Evolutionary conservation across 2,329 filamentous ascomycete species (phyloP).

Genomic region (Chaetomium strumarium): DNA sequence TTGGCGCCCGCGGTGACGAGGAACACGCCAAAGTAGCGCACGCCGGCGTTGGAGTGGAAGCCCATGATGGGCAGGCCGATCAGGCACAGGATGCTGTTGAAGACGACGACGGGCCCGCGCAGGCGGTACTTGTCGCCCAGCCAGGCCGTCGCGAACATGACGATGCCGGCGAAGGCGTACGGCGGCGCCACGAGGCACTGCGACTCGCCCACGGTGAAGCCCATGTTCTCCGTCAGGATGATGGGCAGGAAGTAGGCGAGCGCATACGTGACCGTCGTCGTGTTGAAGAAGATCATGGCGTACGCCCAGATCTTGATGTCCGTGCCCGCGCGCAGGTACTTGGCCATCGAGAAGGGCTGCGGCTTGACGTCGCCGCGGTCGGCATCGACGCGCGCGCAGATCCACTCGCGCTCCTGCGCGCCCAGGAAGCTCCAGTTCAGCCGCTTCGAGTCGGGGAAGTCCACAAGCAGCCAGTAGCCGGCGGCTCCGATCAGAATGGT

Average conservation of each 20-base stretch:
- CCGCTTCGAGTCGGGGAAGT: slow-evolving; percentile 55
- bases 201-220: slow-evolving; percentile 55
- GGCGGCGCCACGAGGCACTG: slow-evolving; percentile 70
- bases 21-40: slow-evolving; percentile 71
- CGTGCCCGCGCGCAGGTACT: slow-evolving; percentile 41
- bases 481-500: slow-evolving; percentile 47
- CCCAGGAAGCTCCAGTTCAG: slow-evolving; percentile 48
- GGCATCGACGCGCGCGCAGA: slow-evolving; percentile 47
- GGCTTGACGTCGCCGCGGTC: slow-evolving; percentile 53
- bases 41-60: slow-evolving; percentile 49
- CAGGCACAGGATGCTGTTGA: slow-evolving; percentile 60
- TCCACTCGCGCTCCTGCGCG: slow-evolving; percentile 43
- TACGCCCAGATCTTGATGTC: slow-evolving; percentile 60
- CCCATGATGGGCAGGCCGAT: slow-evolving; percentile 69
- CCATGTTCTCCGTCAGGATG: slow-evolving; percentile 59
- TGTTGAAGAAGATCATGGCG: slow-evolving; percentile 55
- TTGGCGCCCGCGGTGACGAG: slow-evolving; percentile 71
- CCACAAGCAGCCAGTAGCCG: slow-evolving; percentile 54
- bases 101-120: slow-evolving; percentile 59
- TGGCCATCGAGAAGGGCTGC: slow-evolving; percentile 44
- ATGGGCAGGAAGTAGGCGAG: slow-evolving; percentile 75
- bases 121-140: slow-evolving; percentile 60
- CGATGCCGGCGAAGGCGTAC: slow-evolving; percentile 57
- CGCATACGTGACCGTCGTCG: slow-evolving; percentile 67
- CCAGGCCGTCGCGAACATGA: slow-evolving; percentile 57